These are phyloP conservation scores for Pseudocercospora ulei DNA, from an alignment of 2,329 filamentous ascomycete genomes.

Conservation along the genomic window DNA sequence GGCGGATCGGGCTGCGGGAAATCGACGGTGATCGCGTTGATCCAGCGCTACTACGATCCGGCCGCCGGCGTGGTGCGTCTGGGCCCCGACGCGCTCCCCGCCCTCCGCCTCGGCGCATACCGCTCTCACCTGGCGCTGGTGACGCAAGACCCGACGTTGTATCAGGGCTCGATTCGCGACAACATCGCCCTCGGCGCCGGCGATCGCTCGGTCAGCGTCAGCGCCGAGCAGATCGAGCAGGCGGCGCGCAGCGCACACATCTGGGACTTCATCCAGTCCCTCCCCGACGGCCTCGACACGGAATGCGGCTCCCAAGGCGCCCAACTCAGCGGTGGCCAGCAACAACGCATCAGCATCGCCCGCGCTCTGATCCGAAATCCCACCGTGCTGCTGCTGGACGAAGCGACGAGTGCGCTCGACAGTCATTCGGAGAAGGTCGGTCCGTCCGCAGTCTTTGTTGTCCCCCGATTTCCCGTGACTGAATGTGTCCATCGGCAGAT, in stretches of 20 bases:
- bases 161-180: constrained; percentile 39
- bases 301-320: constrained; percentile 38
- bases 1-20: constrained; percentile 42
- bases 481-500: background rate
- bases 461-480: background rate
- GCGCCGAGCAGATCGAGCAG: constrained; percentile 28
- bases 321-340: constrained; percentile 40
- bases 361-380: constrained; percentile 41
- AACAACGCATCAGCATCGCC: constrained; percentile 41
- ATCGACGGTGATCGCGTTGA: constrained; percentile 38
- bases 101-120: constrained; percentile 33
- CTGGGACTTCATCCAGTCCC: constrained; percentile 41
- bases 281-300: constrained; percentile 43
- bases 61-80: constrained; percentile 35
- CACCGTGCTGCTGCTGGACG: constrained; percentile 41
- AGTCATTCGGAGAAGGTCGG: constrained; percentile 42
- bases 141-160: constrained; percentile 41
- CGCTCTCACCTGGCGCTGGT: constrained; percentile 39
- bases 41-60: constrained; percentile 42
- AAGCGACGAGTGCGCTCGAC: constrained; percentile 42
- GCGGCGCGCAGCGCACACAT: constrained; percentile 41
- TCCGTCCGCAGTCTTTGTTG: no score
- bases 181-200: constrained; percentile 38
- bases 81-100: constrained; percentile 38
- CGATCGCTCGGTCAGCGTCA: constrained; percentile 25